phyloP scores from a whole-genome alignment of 305 asterid species.

The Fraxinus dipetala region DNA sequence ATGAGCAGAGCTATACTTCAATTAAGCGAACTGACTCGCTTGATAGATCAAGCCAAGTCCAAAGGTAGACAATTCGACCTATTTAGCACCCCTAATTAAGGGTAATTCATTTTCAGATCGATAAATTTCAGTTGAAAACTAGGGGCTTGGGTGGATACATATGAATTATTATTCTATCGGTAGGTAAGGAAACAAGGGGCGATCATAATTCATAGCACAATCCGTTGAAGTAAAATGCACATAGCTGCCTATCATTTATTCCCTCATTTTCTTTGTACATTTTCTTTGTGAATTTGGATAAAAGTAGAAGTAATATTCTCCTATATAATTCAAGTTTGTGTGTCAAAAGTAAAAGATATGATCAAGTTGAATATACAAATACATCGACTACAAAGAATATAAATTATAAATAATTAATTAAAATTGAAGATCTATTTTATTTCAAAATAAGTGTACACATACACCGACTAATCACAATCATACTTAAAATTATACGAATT shows the following conservation, averaged over 20 bases:
- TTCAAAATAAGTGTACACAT: not conserved
- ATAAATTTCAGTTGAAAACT: not conserved
- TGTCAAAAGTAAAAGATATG: not conserved
- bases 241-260: not conserved
- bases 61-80: not conserved
- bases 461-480: not conserved
- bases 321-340: too few relatives aligned
- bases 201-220: slow-evolving; percentile 18
- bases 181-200: slow-evolving; percentile 38
- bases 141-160: not conserved
- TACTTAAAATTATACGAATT: not conserved
- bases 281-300: not conserved
- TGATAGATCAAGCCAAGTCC: not conserved
- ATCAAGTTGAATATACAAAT: too few relatives aligned
- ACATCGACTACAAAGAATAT: not conserved
- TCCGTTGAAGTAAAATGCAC: slow-evolving; percentile 10
- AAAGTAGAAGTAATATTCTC: not conserved
- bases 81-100: not conserved
- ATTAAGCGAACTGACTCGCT: not conserved
- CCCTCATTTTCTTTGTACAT: not conserved
- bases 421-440: too few relatives aligned
- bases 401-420: too few relatives aligned
- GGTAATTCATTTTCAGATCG: not conserved
- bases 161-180: slow-evolving; percentile 9
- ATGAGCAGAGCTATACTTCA: too few relatives aligned